Evolutionary conservation across 495 filamentous ascomycete species (phyloP).

Genomic region (Bacidia rubella): DNA sequence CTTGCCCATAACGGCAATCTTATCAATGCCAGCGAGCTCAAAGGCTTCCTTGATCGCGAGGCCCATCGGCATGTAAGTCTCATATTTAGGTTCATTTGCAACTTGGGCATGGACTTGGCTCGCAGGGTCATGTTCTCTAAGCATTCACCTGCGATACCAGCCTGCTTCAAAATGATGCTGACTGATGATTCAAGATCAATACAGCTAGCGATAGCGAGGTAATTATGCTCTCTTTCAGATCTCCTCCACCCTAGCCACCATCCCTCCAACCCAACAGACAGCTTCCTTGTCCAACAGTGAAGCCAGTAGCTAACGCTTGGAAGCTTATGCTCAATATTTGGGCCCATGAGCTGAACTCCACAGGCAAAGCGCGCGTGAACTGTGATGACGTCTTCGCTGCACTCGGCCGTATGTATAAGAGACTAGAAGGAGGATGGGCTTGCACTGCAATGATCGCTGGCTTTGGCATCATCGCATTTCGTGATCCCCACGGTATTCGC

Average conservation of each 20-base stretch:
- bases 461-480: constrained; percentile 49
- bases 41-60: constrained; percentile 66
- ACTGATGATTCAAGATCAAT: too few relatives aligned
- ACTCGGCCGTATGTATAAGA: constrained; percentile 58
- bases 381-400: constrained; percentile 76
- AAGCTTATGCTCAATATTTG: constrained; percentile 94
- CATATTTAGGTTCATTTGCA: too few relatives aligned
- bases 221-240: too few relatives aligned
- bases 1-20: constrained; percentile 80
- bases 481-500: constrained; percentile 81
- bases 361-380: constrained; percentile 89
- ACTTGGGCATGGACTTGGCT: too few relatives aligned
- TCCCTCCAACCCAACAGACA: too few relatives aligned
- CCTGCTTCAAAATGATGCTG: too few relatives aligned
- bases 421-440: constrained; percentile 74
- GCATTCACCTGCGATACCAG: too few relatives aligned
- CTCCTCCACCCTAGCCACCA: too few relatives aligned
- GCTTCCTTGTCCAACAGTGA: too few relatives aligned
- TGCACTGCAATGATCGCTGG: constrained; percentile 88
- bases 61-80: constrained; percentile 93
- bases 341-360: constrained; percentile 84
- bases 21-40: constrained; percentile 78
- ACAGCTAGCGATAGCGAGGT: too few relatives aligned
- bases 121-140: too few relatives aligned
- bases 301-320: too few relatives aligned